Conservation (phyloP, 768 basidiomycete genomes). For the Strobilomyces dryophilus region DNA sequence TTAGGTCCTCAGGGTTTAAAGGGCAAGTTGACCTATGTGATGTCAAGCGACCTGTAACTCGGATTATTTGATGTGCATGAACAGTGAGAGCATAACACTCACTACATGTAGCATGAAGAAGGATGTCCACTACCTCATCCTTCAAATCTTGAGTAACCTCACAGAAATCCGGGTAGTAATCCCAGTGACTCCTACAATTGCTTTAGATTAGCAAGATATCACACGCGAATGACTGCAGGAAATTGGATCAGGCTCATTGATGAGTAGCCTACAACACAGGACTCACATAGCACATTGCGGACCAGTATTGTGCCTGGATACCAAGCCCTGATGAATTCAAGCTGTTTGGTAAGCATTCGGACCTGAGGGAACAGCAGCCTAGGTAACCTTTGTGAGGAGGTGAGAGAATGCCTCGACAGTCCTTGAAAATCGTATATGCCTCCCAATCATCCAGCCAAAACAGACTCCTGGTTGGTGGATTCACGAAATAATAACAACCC, state of each 20-base stretch:
- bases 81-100: background rate
- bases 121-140: conserved; percentile 22
- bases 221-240: background rate
- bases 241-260: conserved; percentile 4
- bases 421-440: conserved; percentile 27
- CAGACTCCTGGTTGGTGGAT: conserved; percentile 41
- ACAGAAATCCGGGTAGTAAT: conserved; percentile 27
- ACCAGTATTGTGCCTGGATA: conserved; percentile 38
- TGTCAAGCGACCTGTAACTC: conserved; percentile 25
- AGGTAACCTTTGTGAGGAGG: conserved; percentile 23
- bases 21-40: conserved; percentile 24
- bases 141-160: conserved; percentile 23
- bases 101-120: conserved; percentile 28
- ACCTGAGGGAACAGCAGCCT: too few species aligned
- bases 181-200: conserved; percentile 33
- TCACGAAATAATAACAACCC: conserved; percentile 49
- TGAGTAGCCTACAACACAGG: background rate
- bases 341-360: background rate
- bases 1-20: conserved; percentile 17
- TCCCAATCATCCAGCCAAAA: conserved; percentile 52
- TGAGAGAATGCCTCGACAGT: conserved; percentile 19
- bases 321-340: conserved; percentile 26
- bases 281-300: conserved; percentile 5
- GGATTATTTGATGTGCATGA: background rate
- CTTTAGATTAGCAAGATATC: background rate